Conservation (phyloP, 2,329 filamentous ascomycete species). For the Metarhizium anisopliae region DNA sequence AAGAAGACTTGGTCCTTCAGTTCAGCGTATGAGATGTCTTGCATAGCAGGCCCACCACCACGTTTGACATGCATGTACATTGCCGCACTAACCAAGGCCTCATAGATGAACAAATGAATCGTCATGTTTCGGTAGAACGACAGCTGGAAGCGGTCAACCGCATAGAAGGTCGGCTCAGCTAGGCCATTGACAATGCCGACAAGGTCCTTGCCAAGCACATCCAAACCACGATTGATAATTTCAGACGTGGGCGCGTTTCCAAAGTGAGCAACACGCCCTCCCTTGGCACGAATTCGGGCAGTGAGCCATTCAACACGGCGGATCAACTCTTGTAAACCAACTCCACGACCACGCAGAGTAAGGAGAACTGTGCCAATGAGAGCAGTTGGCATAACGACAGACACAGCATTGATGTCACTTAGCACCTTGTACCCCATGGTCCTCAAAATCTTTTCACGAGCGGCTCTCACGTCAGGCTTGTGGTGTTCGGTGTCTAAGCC, state of each 20-base stretch:
- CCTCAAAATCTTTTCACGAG: conserved; percentile 66
- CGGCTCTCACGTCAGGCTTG: conserved; percentile 38
- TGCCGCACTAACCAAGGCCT: conserved; percentile 79
- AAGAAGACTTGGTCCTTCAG: conserved; percentile 77
- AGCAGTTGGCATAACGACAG: conserved; percentile 96
- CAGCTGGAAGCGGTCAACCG: conserved; percentile 91
- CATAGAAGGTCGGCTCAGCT: conserved; percentile 86
- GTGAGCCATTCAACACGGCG: conserved; percentile 87
- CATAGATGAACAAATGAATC: conserved; percentile 93
- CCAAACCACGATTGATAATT: conserved; percentile 82
- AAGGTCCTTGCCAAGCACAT: conserved; percentile 82
- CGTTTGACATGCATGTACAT: conserved; percentile 89
- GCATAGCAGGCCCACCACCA: conserved; percentile 74
- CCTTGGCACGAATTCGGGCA: conserved; percentile 71
- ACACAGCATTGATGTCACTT: conserved; percentile 89
- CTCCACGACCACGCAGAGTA: conserved; percentile 82
- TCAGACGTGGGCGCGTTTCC: conserved; percentile 68
- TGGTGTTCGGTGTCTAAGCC: conserved; percentile 36
- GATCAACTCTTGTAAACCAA: conserved; percentile 77
- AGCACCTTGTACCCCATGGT: conserved; percentile 89
- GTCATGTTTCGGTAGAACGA: conserved; percentile 99
- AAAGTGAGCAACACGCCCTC: conserved; percentile 89
- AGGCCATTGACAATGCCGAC: conserved; percentile 73
- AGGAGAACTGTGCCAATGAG: conserved; percentile 89
- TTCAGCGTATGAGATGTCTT: conserved; percentile 67